A percentile compares a stretch with the other conserved stretches of the same genome.
Conservation (phyloP, 2,329 filamentous ascomycete species). For the Claviceps humidiphila region DNA sequence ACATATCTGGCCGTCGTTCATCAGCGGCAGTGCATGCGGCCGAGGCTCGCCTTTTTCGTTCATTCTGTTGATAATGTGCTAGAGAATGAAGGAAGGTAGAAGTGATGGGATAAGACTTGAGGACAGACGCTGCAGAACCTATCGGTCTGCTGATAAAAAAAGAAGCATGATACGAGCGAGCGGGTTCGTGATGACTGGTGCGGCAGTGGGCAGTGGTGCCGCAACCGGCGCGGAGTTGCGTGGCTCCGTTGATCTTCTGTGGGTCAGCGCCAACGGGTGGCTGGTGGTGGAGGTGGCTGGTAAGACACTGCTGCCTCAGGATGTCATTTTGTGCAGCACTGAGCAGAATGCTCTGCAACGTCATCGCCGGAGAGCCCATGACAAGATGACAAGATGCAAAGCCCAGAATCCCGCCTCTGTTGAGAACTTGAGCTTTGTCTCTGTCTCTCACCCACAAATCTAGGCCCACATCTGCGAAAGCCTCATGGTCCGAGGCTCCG, state of each 20-base stretch:
- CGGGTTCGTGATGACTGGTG: neutral
- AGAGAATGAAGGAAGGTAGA: no score
- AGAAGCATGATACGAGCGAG: neutral
- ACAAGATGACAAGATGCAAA: neutral
- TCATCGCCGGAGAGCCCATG: no score
- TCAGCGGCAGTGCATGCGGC: constrained; percentile 26
- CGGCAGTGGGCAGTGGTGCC: neutral
- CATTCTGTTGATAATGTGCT: constrained; percentile 9
- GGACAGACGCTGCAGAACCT: neutral
- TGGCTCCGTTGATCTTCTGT: no score
- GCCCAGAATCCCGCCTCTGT: no score
- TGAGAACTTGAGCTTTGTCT: no score
- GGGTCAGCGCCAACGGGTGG: neutral
- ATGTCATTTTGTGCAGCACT: neutral
- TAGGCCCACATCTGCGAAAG: no score
- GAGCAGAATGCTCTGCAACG: neutral
- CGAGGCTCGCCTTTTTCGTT: constrained; percentile 31
- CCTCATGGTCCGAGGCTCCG: no score
- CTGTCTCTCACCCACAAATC: no score
- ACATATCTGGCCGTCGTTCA: neutral
- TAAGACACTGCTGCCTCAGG: neutral
- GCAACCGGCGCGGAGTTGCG: neutral
- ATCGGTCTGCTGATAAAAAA: neutral
- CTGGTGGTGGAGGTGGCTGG: neutral
- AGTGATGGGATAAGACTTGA: no score